phyloP scores from a whole-genome alignment of 2,329 filamentous ascomycete genomes.

The Helotiales sp. region DNA sequence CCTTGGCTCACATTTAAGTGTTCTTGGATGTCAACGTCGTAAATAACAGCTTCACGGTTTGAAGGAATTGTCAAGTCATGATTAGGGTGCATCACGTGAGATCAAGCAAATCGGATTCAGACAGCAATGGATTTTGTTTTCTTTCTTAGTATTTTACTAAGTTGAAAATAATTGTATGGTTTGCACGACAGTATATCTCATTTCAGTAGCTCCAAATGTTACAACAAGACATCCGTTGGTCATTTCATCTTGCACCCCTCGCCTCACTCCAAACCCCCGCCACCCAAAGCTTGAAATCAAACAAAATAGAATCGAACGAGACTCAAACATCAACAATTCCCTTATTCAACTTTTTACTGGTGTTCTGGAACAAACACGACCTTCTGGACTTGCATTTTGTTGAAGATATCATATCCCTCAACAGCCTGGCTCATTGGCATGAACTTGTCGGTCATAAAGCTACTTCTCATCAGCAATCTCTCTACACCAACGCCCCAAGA shows the following conservation, averaged over 20 bases:
- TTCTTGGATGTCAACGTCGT: too few species aligned
- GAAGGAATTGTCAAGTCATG: too few species aligned
- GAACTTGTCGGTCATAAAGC: slow-evolving; percentile 78
- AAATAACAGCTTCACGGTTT: too few species aligned
- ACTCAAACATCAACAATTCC: background rate
- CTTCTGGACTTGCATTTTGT: slow-evolving; percentile 76
- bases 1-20: too few species aligned
- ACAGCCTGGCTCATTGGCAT: slow-evolving; percentile 71
- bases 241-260: background rate
- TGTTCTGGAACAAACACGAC: slow-evolving; percentile 63
- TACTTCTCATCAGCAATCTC: slow-evolving; percentile 44
- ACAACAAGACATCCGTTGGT: too few species aligned
- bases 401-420: slow-evolving; percentile 73
- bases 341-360: background rate
- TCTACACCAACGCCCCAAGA: background rate
- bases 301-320: background rate
- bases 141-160: too few species aligned
- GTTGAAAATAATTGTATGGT: too few species aligned
- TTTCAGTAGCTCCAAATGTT: too few species aligned
- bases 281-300: background rate
- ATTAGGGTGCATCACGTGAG: too few species aligned
- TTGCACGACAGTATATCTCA: too few species aligned
- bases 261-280: background rate
- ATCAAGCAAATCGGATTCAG: too few species aligned
- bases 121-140: too few species aligned